phyloP scores from a whole-genome alignment of 495 filamentous ascomycete species.

The Staphylotrichum tortipilum region DNA sequence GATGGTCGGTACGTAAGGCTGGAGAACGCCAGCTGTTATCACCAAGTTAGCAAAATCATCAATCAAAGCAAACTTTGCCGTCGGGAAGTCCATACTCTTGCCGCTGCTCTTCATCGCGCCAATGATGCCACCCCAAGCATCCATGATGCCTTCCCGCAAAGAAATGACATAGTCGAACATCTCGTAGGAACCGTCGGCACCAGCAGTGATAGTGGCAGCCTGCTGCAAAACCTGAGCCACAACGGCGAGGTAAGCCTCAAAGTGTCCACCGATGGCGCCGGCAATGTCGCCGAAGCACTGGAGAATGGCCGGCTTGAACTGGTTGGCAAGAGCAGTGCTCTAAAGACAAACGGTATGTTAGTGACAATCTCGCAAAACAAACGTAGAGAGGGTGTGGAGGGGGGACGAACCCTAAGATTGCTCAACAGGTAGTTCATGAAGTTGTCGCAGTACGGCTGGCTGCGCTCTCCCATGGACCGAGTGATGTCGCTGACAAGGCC shows the following conservation, averaged over 20 bases:
- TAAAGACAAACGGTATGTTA: conserved; percentile 25
- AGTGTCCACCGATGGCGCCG: conserved; percentile 84
- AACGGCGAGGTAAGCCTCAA: conserved; percentile 83
- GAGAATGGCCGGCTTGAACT: conserved; percentile 95
- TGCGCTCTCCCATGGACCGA: conserved; percentile 77
- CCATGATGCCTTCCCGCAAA: conserved; percentile 94
- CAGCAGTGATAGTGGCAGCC: conserved; percentile 69
- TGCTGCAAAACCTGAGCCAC: conserved; percentile 92
- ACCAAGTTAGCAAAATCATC: conserved; percentile 13
- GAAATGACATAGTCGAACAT: conserved; percentile 94
- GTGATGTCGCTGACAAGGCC: conserved; percentile 93
- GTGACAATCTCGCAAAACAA: background rate
- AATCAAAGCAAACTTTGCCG: background rate
- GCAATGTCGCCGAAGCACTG: conserved; percentile 98
- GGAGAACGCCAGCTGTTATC: conserved; percentile 53
- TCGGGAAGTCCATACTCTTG: conserved; percentile 50
- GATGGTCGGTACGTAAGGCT: conserved; percentile 73
- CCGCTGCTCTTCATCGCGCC: conserved; percentile 76
- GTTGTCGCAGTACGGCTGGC: conserved; percentile 86
- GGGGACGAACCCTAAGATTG: conserved; percentile 66
- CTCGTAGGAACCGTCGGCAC: conserved; percentile 66
- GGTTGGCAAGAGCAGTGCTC: conserved; percentile 72
- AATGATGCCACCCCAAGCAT: conserved; percentile 95
- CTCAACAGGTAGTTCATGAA: conserved; percentile 96
- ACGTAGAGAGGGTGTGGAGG: background rate